Base-by-base conservation (phyloP, 2,329 filamentous ascomycete genomes). In the Pestalotiopsis sp. region DNA sequence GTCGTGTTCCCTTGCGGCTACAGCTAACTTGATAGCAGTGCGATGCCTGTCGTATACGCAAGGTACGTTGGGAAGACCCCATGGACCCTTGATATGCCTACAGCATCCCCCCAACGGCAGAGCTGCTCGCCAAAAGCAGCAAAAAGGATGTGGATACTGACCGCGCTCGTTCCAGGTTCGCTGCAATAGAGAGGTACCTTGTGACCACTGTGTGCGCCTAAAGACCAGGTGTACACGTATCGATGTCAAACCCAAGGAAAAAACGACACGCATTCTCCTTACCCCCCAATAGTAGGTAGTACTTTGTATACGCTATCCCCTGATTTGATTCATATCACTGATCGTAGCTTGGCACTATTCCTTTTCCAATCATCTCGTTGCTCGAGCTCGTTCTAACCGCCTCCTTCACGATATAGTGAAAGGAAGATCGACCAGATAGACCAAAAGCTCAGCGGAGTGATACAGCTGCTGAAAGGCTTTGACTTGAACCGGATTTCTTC, bases 341-440 rank as follows among this genome's bases (percentile, higher is more conserved):
- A 17, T 52, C 12, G 2, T 23, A 9, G 17, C 17, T 49, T 49
- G 41, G 6, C n/a, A 9, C 31, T 9, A 2, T 52, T 52, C 17
- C 45, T 20, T 20, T 52, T 52, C 17, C 41, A n/a, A 9, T n/a
- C 20, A 20, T 23, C 17, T 23, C 45, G 31, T n/a, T 23, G 45
- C 11, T 3, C 11, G 45, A 52, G 17, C 45, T 27, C 17, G 38
- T 13, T 25, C 13, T 23, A 45, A 27, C 17, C 5, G 7, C 4
- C 7, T 25, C 27, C 41, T 25, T 64, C 13, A 14, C 20, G 38
- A 12, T 66, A 4, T 52, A 70, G 69, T 52, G 69, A 70, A 45
- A 66, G 64, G 12, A 70, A 70, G 27, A 70, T 86, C 49, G 76
- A 77, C 65, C 70, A 72, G 9, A 75, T 79, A 36, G 77, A 77